These are phyloP conservation scores for Apophysomyces variabilis DNA, from an alignment of 371 early-diverging fungal genomes.

Conservation along the genomic window DNA sequence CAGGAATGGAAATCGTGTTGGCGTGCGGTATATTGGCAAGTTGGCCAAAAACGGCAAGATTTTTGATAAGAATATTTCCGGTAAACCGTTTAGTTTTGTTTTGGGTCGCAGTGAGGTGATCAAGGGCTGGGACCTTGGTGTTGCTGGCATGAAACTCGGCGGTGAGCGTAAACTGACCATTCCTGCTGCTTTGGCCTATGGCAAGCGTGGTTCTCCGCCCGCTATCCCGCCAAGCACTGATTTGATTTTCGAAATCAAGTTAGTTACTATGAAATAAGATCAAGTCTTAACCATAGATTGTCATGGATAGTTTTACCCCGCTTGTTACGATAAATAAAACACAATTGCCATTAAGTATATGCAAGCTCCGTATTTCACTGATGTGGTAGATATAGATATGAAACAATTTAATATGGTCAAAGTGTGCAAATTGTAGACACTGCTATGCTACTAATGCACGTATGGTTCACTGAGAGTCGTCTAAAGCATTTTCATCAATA, in stretches of 20 bases:
- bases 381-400: no score
- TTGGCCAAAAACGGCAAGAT: slow-evolving; percentile 86
- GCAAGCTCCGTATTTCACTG: no score
- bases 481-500: no score
- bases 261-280: slow-evolving; percentile 32
- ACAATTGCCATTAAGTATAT: no score
- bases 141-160: slow-evolving; percentile 90
- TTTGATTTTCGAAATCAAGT: slow-evolving; percentile 75
- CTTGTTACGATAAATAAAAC: no score
- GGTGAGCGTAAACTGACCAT: slow-evolving; percentile 91
- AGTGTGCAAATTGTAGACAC: no score
- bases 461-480: no score
- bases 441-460: no score
- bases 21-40: slow-evolving; percentile 92
- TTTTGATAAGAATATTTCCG: slow-evolving; percentile 91
- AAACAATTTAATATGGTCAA: no score
- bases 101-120: slow-evolving; percentile 94
- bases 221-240: slow-evolving; percentile 88
- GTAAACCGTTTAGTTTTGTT: slow-evolving; percentile 88
- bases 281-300: not conserved
- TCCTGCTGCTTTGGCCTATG: slow-evolving; percentile 88
- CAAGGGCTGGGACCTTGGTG: slow-evolving; percentile 92
- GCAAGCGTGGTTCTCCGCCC: slow-evolving; percentile 83
- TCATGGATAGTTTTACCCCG: no score
- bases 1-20: slow-evolving; percentile 80